Conservation (phyloP, 768 basidiomycete species). For the Pulveroboletus frians region DNA sequence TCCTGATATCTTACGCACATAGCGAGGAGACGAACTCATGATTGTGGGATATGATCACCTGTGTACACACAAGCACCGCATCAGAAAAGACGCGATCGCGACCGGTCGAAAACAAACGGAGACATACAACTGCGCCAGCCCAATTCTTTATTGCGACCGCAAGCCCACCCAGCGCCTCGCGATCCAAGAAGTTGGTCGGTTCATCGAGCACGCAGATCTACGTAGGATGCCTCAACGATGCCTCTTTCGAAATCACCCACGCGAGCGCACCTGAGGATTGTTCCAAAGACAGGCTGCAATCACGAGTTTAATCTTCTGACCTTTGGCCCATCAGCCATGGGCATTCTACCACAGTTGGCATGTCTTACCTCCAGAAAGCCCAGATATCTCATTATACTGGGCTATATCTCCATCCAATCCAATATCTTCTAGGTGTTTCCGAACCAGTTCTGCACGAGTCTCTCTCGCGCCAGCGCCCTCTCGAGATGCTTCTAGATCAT, state of each 20-base stretch:
- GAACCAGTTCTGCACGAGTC: slow-evolving; percentile 71
- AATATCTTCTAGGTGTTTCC: slow-evolving; percentile 92
- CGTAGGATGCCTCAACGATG: slow-evolving; percentile 31
- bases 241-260: background rate
- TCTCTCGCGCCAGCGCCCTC: slow-evolving; percentile 93
- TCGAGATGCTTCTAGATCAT: slow-evolving; percentile 92
- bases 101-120: slow-evolving; percentile 9
- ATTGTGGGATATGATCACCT: slow-evolving; percentile 97
- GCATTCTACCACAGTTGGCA: slow-evolving; percentile 9
- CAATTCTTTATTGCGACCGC: slow-evolving; percentile 94
- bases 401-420: slow-evolving; percentile 97
- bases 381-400: slow-evolving; percentile 95
- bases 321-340: slow-evolving; percentile 33
- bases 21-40: slow-evolving; percentile 79
- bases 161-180: slow-evolving; percentile 91
- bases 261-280: slow-evolving; percentile 70
- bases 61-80: slow-evolving; percentile 14
- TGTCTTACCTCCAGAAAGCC: slow-evolving; percentile 78
- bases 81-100: slow-evolving; percentile 13
- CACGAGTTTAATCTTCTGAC: slow-evolving; percentile 96
- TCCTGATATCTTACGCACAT: slow-evolving; percentile 45
- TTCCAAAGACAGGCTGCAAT: slow-evolving; percentile 96
- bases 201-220: slow-evolving; percentile 72
- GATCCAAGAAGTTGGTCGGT: slow-evolving; percentile 95
- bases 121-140: slow-evolving; percentile 77